A percentile compares a stretch with the other conserved stretches of the same genome.
Evolutionary conservation across 495 filamentous ascomycete species (phyloP).

Genomic region (Acidiella bohemica): DNA sequence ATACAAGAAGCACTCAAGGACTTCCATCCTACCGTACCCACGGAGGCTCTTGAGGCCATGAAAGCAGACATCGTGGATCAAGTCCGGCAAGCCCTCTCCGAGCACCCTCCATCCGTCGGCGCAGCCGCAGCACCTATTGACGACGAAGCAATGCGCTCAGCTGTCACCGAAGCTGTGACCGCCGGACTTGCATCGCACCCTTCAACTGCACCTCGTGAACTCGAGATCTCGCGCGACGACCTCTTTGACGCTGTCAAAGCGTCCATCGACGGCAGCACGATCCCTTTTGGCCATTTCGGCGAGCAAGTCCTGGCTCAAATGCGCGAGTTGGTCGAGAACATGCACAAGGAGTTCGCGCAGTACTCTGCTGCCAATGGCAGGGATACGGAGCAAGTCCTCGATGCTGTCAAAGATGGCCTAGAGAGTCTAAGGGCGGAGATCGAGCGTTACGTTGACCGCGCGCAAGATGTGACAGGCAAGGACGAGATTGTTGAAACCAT

Average conservation of each 20-base stretch:
- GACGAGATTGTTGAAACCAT: conserved; percentile 68
- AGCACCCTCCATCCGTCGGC: conserved; percentile 47
- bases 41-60: conserved; percentile 52
- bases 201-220: conserved; percentile 36
- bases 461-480: conserved; percentile 51
- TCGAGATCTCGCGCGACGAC: conserved; percentile 50
- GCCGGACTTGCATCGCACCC: conserved; percentile 40
- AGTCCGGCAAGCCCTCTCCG: conserved; percentile 63
- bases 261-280: conserved; percentile 40
- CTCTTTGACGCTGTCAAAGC: conserved; percentile 53
- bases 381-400: conserved; percentile 69
- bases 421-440: conserved; percentile 68
- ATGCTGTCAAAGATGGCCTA: conserved; percentile 74
- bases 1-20: conserved; percentile 72
- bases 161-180: conserved; percentile 43
- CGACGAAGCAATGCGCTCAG: conserved; percentile 35
- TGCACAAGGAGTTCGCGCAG: conserved; percentile 59
- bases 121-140: conserved; percentile 28
- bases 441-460: conserved; percentile 61
- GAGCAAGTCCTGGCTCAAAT: conserved; percentile 61
- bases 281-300: conserved; percentile 38
- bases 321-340: conserved; percentile 57
- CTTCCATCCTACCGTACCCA: conserved; percentile 52
- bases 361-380: conserved; percentile 58
- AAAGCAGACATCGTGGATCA: conserved; percentile 64